Evolutionary conservation across 164 flowering plant species (phyloP).

Genomic region (Cinnamomum chago): DNA sequence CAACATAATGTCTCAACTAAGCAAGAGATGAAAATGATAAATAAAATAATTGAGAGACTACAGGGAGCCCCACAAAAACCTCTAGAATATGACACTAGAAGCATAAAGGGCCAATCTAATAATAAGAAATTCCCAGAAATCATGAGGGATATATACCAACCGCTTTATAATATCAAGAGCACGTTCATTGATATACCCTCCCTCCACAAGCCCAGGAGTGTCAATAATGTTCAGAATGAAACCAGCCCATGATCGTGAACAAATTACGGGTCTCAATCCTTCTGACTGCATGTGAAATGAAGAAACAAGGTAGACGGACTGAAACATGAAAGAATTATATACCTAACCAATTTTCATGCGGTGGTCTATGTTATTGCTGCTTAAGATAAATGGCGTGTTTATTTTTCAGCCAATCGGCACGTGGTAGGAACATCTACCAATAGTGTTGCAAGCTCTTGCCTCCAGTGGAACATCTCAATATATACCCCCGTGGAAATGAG

Average conservation of each 20-base stretch:
- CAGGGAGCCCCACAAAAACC: not conserved
- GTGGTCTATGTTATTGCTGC: not conserved
- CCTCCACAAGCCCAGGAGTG: conserved; percentile 96
- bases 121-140: not conserved
- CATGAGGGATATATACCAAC: conserved; percentile 27
- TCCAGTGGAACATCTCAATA: not conserved
- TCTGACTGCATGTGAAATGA: conserved; percentile 52
- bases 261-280: conserved; percentile 71
- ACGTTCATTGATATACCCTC: conserved; percentile 80
- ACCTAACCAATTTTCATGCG: not conserved
- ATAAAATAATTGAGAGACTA: not conserved
- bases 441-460: too few relatives aligned
- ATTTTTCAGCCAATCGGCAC: not conserved
- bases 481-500: not conserved
- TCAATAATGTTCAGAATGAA: conserved; percentile 81
- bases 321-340: not conserved
- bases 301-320: not conserved
- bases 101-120: not conserved
- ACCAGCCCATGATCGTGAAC: conserved; percentile 70
- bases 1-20: not conserved
- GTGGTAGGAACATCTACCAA: not conserved
- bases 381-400: not conserved
- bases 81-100: not conserved
- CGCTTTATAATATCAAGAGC: conserved; percentile 80
- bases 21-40: not conserved